phyloP scores from a whole-genome alignment of 2,329 filamentous ascomycete species.

The Fusarium denticulatum region DNA sequence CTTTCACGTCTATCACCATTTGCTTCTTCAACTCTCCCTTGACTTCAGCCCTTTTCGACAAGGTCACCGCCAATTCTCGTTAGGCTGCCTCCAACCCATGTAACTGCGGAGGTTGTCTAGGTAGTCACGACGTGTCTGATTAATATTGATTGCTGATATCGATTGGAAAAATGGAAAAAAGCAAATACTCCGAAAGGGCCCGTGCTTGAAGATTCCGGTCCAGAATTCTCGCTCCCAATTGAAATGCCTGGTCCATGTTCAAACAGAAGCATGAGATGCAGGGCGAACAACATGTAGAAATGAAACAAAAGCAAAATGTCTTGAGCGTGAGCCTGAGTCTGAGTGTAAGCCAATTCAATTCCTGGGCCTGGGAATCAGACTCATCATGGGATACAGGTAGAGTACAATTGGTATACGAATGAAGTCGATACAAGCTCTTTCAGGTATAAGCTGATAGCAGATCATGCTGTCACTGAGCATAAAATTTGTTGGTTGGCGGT shows the following conservation, averaged over 20 bases:
- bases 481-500: slow-evolving; percentile 13
- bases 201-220: slow-evolving; percentile 25
- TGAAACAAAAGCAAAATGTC: slow-evolving; percentile 10
- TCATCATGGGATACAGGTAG: neutral
- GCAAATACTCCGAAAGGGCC: slow-evolving; percentile 23
- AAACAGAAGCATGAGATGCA: slow-evolving; percentile 12
- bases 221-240: slow-evolving; percentile 12
- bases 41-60: slow-evolving; percentile 9
- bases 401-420: neutral
- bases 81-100: slow-evolving; percentile 6
- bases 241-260: slow-evolving; percentile 11
- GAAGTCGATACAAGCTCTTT: neutral
- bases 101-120: slow-evolving; percentile 8
- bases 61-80: slow-evolving; percentile 6
- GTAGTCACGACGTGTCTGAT: slow-evolving; percentile 5
- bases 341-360: neutral
- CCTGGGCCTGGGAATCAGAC: neutral
- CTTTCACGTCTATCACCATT: neutral
- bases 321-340: slow-evolving; percentile 22
- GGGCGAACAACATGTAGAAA: slow-evolving; percentile 16
- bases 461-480: slow-evolving; percentile 23
- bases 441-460: neutral
- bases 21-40: slow-evolving; percentile 9
- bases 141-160: neutral
- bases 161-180: slow-evolving; percentile 18